Conservation (phyloP, 2,329 filamentous ascomycete species). For the Fusarium sororula region DNA sequence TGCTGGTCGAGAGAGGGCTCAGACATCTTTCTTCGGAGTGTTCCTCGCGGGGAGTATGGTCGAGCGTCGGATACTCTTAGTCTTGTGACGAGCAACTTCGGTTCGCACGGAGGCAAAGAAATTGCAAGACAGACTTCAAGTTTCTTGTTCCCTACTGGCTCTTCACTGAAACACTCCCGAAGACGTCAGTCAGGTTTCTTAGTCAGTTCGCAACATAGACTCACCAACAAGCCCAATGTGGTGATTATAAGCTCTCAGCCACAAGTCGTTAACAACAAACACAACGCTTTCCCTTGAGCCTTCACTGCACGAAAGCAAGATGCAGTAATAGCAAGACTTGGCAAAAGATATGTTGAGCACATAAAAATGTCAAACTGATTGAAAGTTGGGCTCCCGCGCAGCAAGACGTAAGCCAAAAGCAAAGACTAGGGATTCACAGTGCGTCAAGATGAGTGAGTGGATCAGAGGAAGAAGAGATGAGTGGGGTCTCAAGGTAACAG, state of each 20-base stretch:
- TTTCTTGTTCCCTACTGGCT: fast-evolving
- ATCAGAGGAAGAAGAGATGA: background rate
- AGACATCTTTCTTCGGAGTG: background rate
- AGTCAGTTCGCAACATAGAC: fast-evolving
- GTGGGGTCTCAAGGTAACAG: background rate
- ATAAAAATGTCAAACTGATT: fast-evolving
- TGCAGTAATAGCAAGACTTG: fast-evolving
- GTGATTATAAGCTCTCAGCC: background rate
- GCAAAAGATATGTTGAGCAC: fast-evolving
- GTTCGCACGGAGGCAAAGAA: background rate
- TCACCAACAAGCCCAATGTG: background rate
- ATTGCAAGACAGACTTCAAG: fast-evolving
- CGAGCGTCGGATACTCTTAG: fast-evolving
- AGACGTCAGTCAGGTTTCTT: fast-evolving
- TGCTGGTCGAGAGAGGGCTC: fast-evolving
- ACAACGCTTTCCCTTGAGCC: background rate
- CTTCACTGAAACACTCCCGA: fast-evolving
- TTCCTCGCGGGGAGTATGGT: fast-evolving
- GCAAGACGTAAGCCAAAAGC: background rate
- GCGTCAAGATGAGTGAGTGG: background rate
- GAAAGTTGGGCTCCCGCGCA: fast-evolving
- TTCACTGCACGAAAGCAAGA: fast-evolving
- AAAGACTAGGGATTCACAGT: background rate
- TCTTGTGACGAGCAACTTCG: fast-evolving
- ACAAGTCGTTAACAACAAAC: background rate